Conservation (phyloP, 1,284 basidiomycete species). For the Marasmius fiardii region DNA sequence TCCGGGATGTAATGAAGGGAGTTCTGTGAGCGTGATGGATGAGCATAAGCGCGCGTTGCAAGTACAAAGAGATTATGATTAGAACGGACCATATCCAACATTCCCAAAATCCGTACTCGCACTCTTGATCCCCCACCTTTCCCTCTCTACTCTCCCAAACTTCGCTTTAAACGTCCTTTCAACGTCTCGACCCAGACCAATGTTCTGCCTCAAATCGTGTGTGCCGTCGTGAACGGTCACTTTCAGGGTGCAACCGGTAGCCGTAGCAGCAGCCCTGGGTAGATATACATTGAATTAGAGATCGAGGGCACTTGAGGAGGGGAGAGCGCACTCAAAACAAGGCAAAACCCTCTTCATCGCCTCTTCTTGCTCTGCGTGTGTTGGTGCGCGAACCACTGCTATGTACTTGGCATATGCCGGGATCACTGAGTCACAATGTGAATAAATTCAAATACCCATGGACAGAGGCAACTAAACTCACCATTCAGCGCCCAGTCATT, state of each 20-base stretch:
- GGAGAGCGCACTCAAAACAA: constrained; percentile 52
- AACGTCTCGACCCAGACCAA: constrained; percentile 54
- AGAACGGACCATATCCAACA: constrained; percentile 49
- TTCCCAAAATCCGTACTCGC: constrained; percentile 77
- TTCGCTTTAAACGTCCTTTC: constrained; percentile 47
- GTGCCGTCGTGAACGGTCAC: constrained; percentile 37
- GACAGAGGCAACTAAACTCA: constrained; percentile 25
- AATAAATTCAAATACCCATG: not conserved
- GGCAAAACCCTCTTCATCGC: constrained; percentile 56
- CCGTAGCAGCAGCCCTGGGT: constrained; percentile 55
- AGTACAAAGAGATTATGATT: not conserved
- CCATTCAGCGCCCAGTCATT: constrained; percentile 62
- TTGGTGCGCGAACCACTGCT: constrained; percentile 68
- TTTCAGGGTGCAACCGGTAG: constrained; percentile 65
- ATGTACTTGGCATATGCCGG: constrained; percentile 72
- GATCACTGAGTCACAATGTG: constrained; percentile 49
- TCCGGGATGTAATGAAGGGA: constrained; percentile 46
- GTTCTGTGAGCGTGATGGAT: constrained; percentile 22
- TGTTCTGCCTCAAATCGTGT: constrained; percentile 66
- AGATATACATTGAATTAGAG: not conserved
- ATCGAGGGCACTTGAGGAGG: not conserved
- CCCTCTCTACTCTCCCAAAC: constrained; percentile 49
- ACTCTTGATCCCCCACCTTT: constrained; percentile 48
- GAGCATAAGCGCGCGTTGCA: no score
- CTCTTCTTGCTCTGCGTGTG: constrained; percentile 50